Base-by-base conservation (phyloP, 2,329 filamentous ascomycete genomes). In the Clarireedia hainanense region DNA sequence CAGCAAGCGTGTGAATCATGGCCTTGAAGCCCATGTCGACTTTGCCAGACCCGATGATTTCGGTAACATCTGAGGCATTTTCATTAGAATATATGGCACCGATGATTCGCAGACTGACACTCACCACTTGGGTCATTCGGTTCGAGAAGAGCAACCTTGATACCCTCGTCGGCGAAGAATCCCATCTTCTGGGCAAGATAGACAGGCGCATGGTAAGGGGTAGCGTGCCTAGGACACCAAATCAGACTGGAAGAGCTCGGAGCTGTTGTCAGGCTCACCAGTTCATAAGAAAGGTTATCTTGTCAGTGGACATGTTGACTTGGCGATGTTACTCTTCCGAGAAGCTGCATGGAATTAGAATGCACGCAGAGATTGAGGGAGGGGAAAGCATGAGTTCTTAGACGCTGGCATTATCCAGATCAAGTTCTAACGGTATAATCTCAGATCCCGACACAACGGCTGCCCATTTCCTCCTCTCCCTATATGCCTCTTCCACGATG, bases 211-310 rank as follows among this genome's bases (percentile, higher is more conserved):
- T 91, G 87, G 76, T 91, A 91, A 61, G 87, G 85, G 70, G 86
- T 90, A 50, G 87, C 86, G 73, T 89, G 86, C 87, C 87, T 89
- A 66, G 1, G 57, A 50, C 39, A 36, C 34, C 6, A 36, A 24
- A 10, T 36, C 6, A 17, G n/a, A 17, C 12, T n/a, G 17, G 24
- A 52, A 52, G 50, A 14, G 46, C 50, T n/a, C 12, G n/a, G n/a
- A 5, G 6, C 6, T 45, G 7, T 52, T 52, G 5, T 46, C 17
- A 36, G 20, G 12, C 56, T 69, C 81, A 89, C 87, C 87, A 91
- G 79, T 91, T 90, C 74, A 86, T 88, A 70, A 90, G 77, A 75
- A 90, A 91, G 52, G 86, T 90, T 68, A 91, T 89, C 83, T 90
- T 90, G 71, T 90, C 86, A 72, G 85, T 89, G 70, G 86, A 83